Conservation (phyloP, 257 asterid genomes). For the Misopates orontium region DNA sequence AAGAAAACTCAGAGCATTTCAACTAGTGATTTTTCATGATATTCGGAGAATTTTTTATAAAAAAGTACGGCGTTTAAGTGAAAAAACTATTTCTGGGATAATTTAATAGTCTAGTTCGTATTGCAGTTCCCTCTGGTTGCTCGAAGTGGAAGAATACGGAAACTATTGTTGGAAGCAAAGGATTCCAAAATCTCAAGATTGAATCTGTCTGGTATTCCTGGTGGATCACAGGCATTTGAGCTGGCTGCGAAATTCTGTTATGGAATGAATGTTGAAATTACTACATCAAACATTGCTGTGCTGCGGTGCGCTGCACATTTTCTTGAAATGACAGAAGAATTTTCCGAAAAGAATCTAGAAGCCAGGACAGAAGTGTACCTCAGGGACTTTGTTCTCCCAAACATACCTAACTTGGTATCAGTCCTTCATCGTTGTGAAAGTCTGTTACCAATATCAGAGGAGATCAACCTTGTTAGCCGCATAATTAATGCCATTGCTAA, state of each 20-base stretch:
- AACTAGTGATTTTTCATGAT: background rate
- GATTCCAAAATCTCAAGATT: slow-evolving; percentile 43
- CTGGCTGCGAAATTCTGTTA: slow-evolving; percentile 73
- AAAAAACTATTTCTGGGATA: background rate
- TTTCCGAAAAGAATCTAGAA: slow-evolving; percentile 49
- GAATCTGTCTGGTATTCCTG: slow-evolving; percentile 57
- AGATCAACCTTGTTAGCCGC: slow-evolving; percentile 42
- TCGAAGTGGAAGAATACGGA: slow-evolving; percentile 65
- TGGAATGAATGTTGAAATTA: slow-evolving; percentile 68
- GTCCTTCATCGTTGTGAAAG: slow-evolving; percentile 55
- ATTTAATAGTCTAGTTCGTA: background rate
- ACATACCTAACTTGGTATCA: slow-evolving; percentile 58
- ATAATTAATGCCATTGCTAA: slow-evolving; percentile 48
- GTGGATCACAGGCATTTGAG: slow-evolving; percentile 66
- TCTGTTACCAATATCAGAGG: slow-evolving; percentile 50
- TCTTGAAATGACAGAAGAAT: slow-evolving; percentile 63
- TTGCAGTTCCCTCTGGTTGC: slow-evolving; percentile 71
- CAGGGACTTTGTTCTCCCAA: slow-evolving; percentile 41
- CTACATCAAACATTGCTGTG: slow-evolving; percentile 55
- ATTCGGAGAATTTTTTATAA: background rate
- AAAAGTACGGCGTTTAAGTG: background rate
- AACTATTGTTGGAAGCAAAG: slow-evolving; percentile 53
- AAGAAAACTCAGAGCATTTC: background rate
- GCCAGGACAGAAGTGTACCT: slow-evolving; percentile 58
- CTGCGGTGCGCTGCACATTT: slow-evolving; percentile 62